Evolutionary conservation across 129 eudicot species (phyloP), one percentile per base, ranked within the genome.

Genomic region (Rutidosis leptorrhynchoides): DNA sequence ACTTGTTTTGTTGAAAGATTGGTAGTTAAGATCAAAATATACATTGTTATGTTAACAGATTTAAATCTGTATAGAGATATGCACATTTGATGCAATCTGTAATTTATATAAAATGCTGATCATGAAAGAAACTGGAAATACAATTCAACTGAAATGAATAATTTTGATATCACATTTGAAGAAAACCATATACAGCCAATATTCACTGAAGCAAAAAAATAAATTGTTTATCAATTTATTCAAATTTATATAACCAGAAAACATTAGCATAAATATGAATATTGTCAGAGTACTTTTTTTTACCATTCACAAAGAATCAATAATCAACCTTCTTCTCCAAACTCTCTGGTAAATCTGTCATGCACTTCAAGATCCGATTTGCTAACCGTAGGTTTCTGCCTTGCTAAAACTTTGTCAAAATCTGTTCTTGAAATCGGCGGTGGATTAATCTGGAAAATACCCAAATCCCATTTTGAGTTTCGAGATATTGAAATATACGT

Each of bases 251-350:
- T 30, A 61, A 61, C 14, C 17, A 37, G 45, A 71, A 60, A 59
- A 29, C 23, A 30, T 30, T 42, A 58, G 14, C 68, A 45, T 11
- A 40, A 59, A 75, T 75, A 75, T 67, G 10, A 51, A 59, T 69
- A 68, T 33, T 59, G 4, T 27, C n/a, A 3, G 23, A 19, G 71
- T 37, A n/a, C 21, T 60, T 20, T n/a, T 23, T 37, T 0, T 9
- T 46, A 26, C 29, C 56, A 10, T 58, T 51, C 29, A 37, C 30
- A 56, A 56, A 22, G 59, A 74, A 69, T 70, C 37, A 40, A 30
- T 48, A 27, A 69, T 83, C 73, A 83, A 24, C 89, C 89, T 69
- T 83, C 89, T 74, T 83, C 89, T 20, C 89, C 89, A 77, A 83
- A 83, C 69, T 83, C 89, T 43, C 65, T 71, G 9, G 89, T 83